Percentiles rank a stretch among this genome's conserved stretches.
These are phyloP conservation scores for Pseudocercospora eumusae DNA, from an alignment of 2,329 filamentous ascomycete species.

Conservation along the genomic window DNA sequence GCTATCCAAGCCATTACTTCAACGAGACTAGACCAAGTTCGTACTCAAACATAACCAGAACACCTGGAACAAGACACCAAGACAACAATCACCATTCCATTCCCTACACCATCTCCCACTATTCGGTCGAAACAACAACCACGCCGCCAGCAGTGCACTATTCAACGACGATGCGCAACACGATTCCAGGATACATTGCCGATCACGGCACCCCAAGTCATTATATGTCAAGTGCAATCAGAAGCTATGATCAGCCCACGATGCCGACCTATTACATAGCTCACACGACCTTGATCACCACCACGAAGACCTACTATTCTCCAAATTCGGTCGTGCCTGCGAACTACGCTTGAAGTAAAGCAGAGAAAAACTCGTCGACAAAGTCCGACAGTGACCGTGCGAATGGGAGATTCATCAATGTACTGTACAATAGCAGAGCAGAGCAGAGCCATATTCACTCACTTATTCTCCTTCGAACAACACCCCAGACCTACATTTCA, in stretches of 20 bases:
- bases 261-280: not conserved
- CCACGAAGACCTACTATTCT: not conserved
- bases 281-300: not conserved
- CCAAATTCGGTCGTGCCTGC: not conserved
- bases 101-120: not conserved
- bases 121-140: too few relatives aligned
- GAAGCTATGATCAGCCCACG: not conserved
- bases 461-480: too few relatives aligned
- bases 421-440: too few relatives aligned
- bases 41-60: not conserved
- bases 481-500: too few relatives aligned
- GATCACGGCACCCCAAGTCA: not conserved
- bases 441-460: too few relatives aligned
- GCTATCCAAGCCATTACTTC: not conserved
- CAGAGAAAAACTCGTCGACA: not conserved
- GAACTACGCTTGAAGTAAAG: not conserved
- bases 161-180: not conserved
- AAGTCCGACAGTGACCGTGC: too few relatives aligned
- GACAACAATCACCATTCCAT: not conserved
- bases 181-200: not conserved
- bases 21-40: not conserved
- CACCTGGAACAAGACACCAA: not conserved
- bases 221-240: not conserved
- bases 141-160: not conserved
- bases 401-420: too few relatives aligned